These are phyloP conservation scores for Postia placenta DNA, from an alignment of 768 basidiomycete genomes.

Conservation along the genomic window DNA sequence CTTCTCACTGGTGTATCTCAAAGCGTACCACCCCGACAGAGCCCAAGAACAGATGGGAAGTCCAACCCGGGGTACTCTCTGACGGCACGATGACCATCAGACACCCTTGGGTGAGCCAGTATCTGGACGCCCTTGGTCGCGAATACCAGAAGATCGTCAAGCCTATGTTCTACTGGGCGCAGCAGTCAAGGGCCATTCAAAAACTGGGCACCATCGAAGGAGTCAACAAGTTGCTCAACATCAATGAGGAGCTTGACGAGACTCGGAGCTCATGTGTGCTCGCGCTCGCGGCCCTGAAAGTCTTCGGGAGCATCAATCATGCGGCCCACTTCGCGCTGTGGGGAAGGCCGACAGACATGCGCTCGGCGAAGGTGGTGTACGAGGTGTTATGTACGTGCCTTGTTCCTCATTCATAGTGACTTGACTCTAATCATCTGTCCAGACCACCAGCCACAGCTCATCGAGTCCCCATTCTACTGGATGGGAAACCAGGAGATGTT, in stretches of 20 bases:
- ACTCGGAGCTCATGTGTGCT: slow-evolving; percentile 34
- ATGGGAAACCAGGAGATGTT: not conserved
- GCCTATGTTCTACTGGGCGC: no score
- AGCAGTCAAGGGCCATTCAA: no score
- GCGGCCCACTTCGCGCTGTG: slow-evolving; percentile 58
- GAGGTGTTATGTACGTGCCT: slow-evolving; percentile 43
- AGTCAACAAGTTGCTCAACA: slow-evolving; percentile 5
- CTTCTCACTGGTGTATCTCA: no score
- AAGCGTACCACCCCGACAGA: no score
- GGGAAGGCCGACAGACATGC: slow-evolving; percentile 40
- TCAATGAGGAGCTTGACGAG: not conserved
- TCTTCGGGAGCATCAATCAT: slow-evolving; percentile 46
- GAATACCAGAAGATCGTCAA: no score
- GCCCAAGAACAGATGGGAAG: not conserved
- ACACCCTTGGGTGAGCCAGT: not conserved
- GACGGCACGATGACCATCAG: not conserved
- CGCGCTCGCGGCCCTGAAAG: slow-evolving; percentile 51
- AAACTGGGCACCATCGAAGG: not conserved
- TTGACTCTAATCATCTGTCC: not conserved
- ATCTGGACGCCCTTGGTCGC: not conserved
- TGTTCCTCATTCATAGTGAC: not conserved
- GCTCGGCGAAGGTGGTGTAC: slow-evolving; percentile 45
- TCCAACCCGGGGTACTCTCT: no score
- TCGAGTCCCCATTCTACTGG: not conserved
- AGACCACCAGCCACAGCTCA: not conserved